A percentile compares a stretch with the other conserved stretches of the same genome.
Evolutionary conservation across 2,329 filamentous ascomycete genomes (phyloP).

Genomic region (Coniochaeta sp.): DNA sequence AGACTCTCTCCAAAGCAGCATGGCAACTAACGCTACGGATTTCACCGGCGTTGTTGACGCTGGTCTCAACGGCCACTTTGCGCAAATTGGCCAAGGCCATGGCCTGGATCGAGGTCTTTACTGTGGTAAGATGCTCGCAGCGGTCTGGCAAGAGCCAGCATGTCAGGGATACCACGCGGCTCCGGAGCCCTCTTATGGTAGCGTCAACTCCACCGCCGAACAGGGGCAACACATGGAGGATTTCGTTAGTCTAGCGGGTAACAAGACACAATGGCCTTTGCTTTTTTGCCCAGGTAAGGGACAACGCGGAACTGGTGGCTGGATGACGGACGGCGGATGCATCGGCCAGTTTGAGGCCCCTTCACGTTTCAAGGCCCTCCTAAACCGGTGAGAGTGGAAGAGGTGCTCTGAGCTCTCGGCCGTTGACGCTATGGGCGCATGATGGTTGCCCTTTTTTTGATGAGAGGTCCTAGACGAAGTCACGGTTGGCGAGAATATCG

Average conservation of each 20-base stretch:
- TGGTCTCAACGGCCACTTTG: conserved; percentile 1
- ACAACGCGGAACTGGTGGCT: no score
- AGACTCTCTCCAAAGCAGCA: background rate
- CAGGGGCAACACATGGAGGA: conserved; percentile 3
- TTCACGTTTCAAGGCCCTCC: no score
- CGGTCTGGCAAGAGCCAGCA: background rate
- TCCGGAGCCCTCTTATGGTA: background rate
- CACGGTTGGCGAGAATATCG: no score
- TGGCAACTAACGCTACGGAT: background rate
- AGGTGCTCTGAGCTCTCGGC: no score
- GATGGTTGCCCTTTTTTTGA: background rate
- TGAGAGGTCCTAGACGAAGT: no score
- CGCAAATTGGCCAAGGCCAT: background rate
- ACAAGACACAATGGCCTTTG: background rate
- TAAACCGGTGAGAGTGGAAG: no score
- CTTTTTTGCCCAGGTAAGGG: no score
- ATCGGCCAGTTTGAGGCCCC: background rate
- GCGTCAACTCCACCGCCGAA: background rate
- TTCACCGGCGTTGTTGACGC: background rate
- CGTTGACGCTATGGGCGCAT: conserved; percentile 2
- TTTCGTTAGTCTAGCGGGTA: background rate
- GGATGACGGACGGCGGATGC: background rate
- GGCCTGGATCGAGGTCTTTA: background rate
- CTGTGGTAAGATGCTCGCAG: background rate
- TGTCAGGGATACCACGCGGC: background rate